A percentile compares a stretch with the other conserved stretches of the same genome.
These are phyloP conservation scores for Lachancea dasiensis DNA, from an alignment of 805 yeast genomes.

Conservation along the genomic window DNA sequence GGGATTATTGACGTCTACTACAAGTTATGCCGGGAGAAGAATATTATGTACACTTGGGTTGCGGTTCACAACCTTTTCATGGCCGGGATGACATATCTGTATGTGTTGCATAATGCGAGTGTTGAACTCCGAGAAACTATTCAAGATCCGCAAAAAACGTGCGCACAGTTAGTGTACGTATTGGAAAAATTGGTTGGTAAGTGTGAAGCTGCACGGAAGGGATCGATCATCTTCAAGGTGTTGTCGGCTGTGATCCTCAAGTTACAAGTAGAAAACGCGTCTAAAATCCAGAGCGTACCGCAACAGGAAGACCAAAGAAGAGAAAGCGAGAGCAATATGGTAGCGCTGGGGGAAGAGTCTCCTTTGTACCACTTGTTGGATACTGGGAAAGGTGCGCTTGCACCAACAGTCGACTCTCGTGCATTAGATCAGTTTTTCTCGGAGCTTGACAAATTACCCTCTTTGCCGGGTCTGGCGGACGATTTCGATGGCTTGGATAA, in stretches of 20 bases:
- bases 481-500: conserved; percentile 1
- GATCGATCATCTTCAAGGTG: conserved; percentile 66
- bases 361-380: conserved; percentile 2
- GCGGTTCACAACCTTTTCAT: conserved; percentile 83
- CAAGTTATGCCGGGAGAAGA: conserved; percentile 47
- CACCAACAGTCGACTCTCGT: conserved; percentile 8
- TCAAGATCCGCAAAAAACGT: conserved; percentile 44
- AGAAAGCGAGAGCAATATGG: not conserved
- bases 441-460: conserved; percentile 15
- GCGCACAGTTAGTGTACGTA: conserved; percentile 48
- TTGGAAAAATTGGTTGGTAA: conserved; percentile 55
- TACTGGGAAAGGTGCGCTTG: conserved; percentile 6
- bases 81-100: conserved; percentile 83
- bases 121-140: conserved; percentile 43
- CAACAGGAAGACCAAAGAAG: not conserved
- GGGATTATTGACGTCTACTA: conserved; percentile 61
- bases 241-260: conserved; percentile 65
- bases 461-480: conserved; percentile 21
- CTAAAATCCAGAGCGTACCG: not conserved
- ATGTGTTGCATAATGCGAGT: conserved; percentile 66
- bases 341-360: conserved; percentile 12
- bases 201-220: conserved; percentile 73
- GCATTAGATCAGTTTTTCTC: conserved; percentile 8
- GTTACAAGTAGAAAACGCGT: conserved; percentile 37
- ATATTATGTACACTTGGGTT: conserved; percentile 85